Evolutionary conservation across 805 yeast genomes (phyloP).

Genomic region (Torulaspora franciscae): DNA sequence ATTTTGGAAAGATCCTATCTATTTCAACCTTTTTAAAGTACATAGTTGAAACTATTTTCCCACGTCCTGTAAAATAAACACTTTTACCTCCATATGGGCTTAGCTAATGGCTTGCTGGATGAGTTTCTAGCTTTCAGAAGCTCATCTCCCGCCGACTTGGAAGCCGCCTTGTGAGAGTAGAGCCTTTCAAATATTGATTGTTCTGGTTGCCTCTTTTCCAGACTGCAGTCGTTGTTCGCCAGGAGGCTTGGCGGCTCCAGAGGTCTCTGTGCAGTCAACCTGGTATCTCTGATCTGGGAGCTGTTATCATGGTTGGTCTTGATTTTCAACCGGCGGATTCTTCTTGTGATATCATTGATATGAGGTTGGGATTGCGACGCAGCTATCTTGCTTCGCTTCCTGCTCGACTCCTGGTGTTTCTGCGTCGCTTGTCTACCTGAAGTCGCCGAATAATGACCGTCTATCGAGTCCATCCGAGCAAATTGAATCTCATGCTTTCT

Average conservation of each 20-base stretch:
- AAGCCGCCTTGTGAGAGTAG: conserved; percentile 21
- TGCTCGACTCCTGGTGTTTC: conserved; percentile 1
- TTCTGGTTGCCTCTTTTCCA: too few species aligned
- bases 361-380: conserved; percentile 1
- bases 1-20: conserved; percentile 2
- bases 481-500: conserved; percentile 33
- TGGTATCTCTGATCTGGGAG: conserved; percentile 15
- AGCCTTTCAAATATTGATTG: conserved; percentile 28
- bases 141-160: conserved; percentile 15
- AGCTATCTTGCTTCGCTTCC: conserved; percentile 5
- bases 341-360: conserved; percentile 27
- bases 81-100: not conserved
- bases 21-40: conserved; percentile 7
- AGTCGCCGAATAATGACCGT: conserved; percentile 29
- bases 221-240: not conserved
- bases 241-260: conserved; percentile 12
- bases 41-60: conserved; percentile 5
- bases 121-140: too few species aligned
- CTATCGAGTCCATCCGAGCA: conserved; percentile 34
- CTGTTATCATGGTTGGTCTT: conserved; percentile 13
- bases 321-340: conserved; percentile 27
- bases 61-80: not conserved
- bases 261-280: conserved; percentile 19
- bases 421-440: conserved; percentile 11
- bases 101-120: conserved; percentile 9